phyloP scores from a whole-genome alignment of 202 grass and related monocot species.

The Setaria italica region DNA sequence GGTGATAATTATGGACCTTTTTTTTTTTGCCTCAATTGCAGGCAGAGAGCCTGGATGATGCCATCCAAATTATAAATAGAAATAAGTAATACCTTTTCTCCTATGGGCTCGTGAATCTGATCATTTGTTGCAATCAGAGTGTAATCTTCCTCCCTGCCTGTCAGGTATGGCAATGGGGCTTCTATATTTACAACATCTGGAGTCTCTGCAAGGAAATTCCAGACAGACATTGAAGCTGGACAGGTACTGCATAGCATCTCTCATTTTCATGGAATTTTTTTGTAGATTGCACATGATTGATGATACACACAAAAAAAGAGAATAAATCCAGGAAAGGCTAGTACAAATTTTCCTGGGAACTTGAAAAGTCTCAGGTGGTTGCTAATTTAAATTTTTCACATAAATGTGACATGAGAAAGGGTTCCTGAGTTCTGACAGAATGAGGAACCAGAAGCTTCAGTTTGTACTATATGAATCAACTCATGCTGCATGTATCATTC shows the following conservation, averaged over 20 bases:
- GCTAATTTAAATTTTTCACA: not conserved
- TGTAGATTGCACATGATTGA: not conserved
- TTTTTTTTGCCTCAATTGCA: conserved; percentile 39
- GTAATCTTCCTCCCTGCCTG: not conserved
- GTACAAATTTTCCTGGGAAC: conserved; percentile 4
- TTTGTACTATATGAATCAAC: not conserved
- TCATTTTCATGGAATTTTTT: not conserved
- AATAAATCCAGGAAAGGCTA: not conserved
- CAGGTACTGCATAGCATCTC: conserved; percentile 54
- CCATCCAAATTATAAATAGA: conserved; percentile 87
- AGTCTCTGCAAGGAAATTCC: conserved; percentile 83
- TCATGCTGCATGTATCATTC: not conserved
- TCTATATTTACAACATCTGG: conserved; percentile 98
- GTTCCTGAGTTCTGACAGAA: not conserved
- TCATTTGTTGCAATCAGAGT: not conserved
- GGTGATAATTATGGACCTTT: not conserved
- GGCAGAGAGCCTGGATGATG: conserved; percentile 90
- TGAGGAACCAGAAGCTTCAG: not conserved
- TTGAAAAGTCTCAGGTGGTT: not conserved
- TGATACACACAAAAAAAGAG: not conserved
- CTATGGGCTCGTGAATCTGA: not conserved
- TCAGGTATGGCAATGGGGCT: conserved; percentile 91
- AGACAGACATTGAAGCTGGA: conserved; percentile 92
- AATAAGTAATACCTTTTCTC: conserved; percentile 68
- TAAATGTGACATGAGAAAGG: not conserved